Base-by-base conservation (phyloP, 148 eudicot genomes). In the Rhododendron mucronatum region DNA sequence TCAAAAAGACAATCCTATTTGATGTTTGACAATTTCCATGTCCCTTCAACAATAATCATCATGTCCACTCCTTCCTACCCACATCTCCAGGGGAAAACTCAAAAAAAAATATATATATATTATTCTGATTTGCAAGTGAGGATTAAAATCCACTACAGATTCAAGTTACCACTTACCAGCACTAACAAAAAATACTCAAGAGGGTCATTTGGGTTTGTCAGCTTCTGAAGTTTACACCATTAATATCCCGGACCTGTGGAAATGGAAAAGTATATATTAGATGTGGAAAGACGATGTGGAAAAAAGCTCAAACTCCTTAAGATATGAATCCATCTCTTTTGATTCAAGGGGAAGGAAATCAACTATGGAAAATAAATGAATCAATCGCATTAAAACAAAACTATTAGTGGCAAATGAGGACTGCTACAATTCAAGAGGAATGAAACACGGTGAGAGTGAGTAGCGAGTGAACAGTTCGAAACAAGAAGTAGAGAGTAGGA, bases 151-250 rank as follows among this genome's bases (percentile, higher is more conserved):
- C 44, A 78, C 2, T 23, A 35, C 33, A 20, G 47, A 53, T 55
- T 57, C 14, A 57, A 87, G 71, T 33, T 50, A 23, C 18, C 41
- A 65, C 41, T 39, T 39, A 39, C 41, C 6, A 39, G 30, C n/a
- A 74, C 93, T 81, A 90, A 94, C 97, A 87, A 80, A 78, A 80
- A 57, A 47, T 28, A 86, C 89, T 67, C 87, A 53, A 84, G 81
- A 85, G 41, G 41, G 2, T 3, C 41, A 39, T 39, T 39, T 39
- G 41, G 41, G 41, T 39, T 39, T 39, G 78, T 88, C 78, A 86
- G 67, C 83, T 82, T 67, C 28, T 90, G 84, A 28, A 88, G 87
- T 37, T 87, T 77, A 82, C 89, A 88, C n/a, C 71, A 83, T 82
- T 92, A 91, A 89, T 85, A 83, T 84, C 89, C 90, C 85, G 88